Evolutionary conservation across 2,329 filamentous ascomycete genomes (phyloP), one percentile per base, ranked within the genome.

Genomic region (Thermoascus crustaceus): DNA sequence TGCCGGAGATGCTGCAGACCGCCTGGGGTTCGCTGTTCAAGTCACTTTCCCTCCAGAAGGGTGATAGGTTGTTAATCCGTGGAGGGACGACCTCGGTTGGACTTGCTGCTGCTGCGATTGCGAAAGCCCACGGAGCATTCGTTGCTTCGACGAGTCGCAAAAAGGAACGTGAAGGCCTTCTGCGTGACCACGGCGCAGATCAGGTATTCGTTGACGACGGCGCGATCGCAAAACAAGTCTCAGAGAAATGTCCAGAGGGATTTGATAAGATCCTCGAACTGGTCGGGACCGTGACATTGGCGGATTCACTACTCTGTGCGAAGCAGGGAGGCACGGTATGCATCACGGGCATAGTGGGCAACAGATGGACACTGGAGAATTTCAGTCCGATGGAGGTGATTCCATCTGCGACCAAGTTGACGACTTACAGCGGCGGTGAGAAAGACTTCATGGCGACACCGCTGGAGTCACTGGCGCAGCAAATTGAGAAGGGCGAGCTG

Each of bases 1-100:
- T 69, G 34, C 68, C 67, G 2, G 68, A 71, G 49, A 72, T 72
- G 68, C 39, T 72, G 39, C 67, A 71, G 50, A 72, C 68, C 2
- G 63, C 68, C 1, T 71, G 61, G 47, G 68, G 68, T 1, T 55
- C 57, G 5, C 39, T 72, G 23, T 59, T 62, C n/a, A 53, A 49
- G 30, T 48, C 54, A 3, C 44, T 72, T 30, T 47, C 54, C 27
- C 34, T 71, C 13, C 35, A 56, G 30, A 47, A 53, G 7, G 61
- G 58, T 0, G 66, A 72, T 7, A 58, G 53, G 9, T 37, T 72
- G 34, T 50, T 73, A n/a, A 55, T 72, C n/a, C 54, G 68, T 4
- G 69, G 69, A 2, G 68, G 66, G 0, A 72, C 69, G 3, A 69
- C 66, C 9, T 64, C 58, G 34, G 61, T 72, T 8, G 68, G 68